Evolutionary conservation across 129 eudicot genomes (phyloP).

Genomic region (Helichrysum umbraculigerum): DNA sequence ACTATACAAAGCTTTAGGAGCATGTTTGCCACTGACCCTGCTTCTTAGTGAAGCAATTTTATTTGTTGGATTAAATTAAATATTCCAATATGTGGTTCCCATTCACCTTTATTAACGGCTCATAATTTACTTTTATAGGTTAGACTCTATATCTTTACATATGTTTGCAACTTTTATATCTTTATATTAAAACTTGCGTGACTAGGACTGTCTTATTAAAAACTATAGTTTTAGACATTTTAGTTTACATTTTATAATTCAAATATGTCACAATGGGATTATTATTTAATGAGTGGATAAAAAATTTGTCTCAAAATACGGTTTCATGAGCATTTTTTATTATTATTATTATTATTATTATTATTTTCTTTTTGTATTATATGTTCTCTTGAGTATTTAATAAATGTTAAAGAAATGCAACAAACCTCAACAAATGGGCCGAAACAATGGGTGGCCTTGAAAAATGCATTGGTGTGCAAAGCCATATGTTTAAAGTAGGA

Average conservation of each 20-base stretch:
- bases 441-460: slow-evolving; percentile 3
- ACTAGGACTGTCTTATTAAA: neutral
- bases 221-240: neutral
- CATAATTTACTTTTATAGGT: neutral
- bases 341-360: no score
- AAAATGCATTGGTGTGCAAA: neutral
- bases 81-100: slow-evolving; percentile 25
- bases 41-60: slow-evolving; percentile 23
- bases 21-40: slow-evolving; percentile 32
- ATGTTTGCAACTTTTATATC: neutral
- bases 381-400: no score
- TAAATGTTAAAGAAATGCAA: neutral
- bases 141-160: neutral
- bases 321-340: no score
- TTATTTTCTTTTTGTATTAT: no score
- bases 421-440: neutral
- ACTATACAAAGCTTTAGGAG: slow-evolving; percentile 8
- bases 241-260: neutral
- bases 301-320: neutral
- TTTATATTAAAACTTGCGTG: neutral
- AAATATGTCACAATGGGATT: neutral
- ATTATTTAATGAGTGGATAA: neutral
- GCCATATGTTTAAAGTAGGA: neutral
- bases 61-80: slow-evolving; percentile 12
- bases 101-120: slow-evolving; percentile 8